phyloP scores from a whole-genome alignment of 192 early-diverging fungal genomes.

The Radiomyces spectabilis region DNA sequence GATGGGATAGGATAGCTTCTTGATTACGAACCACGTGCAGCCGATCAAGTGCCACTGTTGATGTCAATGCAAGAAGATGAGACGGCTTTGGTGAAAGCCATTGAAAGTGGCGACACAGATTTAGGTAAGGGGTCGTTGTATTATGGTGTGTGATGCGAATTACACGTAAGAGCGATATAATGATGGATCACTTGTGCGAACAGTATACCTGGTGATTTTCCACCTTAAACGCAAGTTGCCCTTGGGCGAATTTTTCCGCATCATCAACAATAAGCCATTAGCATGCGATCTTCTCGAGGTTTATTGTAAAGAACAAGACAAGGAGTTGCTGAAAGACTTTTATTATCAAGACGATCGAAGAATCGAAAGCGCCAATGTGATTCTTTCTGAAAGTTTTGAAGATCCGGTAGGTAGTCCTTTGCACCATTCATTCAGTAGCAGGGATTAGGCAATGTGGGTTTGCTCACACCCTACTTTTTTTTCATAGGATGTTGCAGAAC shows the following conservation, averaged over 20 bases:
- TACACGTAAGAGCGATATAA: no score
- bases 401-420: slow-evolving; percentile 6
- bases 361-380: slow-evolving; percentile 54
- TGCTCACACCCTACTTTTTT: background rate
- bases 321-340: slow-evolving; percentile 80
- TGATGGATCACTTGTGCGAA: no score
- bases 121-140: slow-evolving; percentile 45
- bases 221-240: slow-evolving; percentile 81
- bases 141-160: background rate
- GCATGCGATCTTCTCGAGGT: slow-evolving; percentile 81
- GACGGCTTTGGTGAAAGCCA: slow-evolving; percentile 79
- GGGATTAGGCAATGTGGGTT: background rate
- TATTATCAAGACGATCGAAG: slow-evolving; percentile 94
- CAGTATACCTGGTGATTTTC: slow-evolving; percentile 86
- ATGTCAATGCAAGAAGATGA: slow-evolving; percentile 91
- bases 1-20: slow-evolving; percentile 43
- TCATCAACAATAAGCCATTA: slow-evolving; percentile 70
- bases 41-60: slow-evolving; percentile 90
- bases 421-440: background rate
- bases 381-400: slow-evolving; percentile 44
- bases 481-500: slow-evolving; percentile 42
- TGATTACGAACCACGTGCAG: slow-evolving; percentile 90
- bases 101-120: slow-evolving; percentile 94
- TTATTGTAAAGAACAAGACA: slow-evolving; percentile 71
- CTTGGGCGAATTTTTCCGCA: slow-evolving; percentile 85